Conservation (phyloP, 2,329 filamentous ascomycete species). For the Pyrenophora seminiperda region DNA sequence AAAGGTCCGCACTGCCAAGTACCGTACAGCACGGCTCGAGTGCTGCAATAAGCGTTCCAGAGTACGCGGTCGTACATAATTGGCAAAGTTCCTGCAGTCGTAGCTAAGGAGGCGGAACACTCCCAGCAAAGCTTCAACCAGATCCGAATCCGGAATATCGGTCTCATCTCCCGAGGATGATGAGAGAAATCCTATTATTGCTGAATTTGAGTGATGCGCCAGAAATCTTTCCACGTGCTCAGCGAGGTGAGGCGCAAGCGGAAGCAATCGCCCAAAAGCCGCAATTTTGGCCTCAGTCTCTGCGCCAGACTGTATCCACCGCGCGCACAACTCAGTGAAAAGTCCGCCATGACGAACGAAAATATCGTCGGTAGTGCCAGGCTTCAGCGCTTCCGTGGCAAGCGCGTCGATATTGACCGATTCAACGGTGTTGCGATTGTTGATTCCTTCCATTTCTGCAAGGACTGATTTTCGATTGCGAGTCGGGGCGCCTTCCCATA, state of each 20-base stretch:
- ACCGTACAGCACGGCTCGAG: slow-evolving; percentile 66
- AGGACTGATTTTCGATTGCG: slow-evolving; percentile 14
- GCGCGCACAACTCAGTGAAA: slow-evolving; percentile 80
- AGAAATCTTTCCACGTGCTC: slow-evolving; percentile 67
- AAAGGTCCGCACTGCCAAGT: slow-evolving; percentile 80
- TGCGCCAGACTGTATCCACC: slow-evolving; percentile 66
- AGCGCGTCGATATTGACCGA: slow-evolving; percentile 36
- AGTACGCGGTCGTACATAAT: slow-evolving; percentile 66
- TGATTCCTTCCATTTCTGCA: slow-evolving; percentile 26
- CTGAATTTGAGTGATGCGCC: slow-evolving; percentile 37
- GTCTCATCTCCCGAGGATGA: not conserved
- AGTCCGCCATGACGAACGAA: slow-evolving; percentile 75
- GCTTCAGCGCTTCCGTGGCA: slow-evolving; percentile 57
- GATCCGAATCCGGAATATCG: slow-evolving; percentile 6
- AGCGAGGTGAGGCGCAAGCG: slow-evolving; percentile 79
- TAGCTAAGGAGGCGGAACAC: slow-evolving; percentile 80
- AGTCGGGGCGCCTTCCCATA: slow-evolving; percentile 44
- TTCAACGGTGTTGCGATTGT: slow-evolving; percentile 26
- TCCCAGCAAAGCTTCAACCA: slow-evolving; percentile 64
- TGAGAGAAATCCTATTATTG: slow-evolving; percentile 26
- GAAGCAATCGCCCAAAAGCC: slow-evolving; percentile 78
- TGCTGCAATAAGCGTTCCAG: slow-evolving; percentile 72
- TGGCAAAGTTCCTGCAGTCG: slow-evolving; percentile 70
- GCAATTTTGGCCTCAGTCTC: slow-evolving; percentile 57
- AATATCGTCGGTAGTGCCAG: slow-evolving; percentile 72